Base-by-base conservation (phyloP, 176 grass and related monocot species). In the Musa itinerans region DNA sequence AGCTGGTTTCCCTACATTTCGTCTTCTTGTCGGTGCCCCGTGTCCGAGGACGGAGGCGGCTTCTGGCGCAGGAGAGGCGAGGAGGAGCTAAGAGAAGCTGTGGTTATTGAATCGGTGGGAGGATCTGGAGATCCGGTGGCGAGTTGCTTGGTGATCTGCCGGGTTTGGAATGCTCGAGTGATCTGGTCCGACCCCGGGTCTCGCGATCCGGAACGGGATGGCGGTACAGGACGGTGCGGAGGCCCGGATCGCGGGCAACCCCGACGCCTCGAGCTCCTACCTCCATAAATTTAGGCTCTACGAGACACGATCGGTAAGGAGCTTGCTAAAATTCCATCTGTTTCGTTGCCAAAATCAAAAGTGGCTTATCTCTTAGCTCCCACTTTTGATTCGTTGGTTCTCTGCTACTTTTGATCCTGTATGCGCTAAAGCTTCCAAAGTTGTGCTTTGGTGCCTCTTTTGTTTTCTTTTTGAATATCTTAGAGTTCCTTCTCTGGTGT, bases 241-340 rank as follows among this genome's bases (percentile, higher is more conserved):
- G 83, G 49, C 72, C 69, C 66, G 61, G 64, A 83, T 83, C 79
- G 82, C 27, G 62, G 56, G 43, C 29, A 15, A 64, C 34, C 58
- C 67, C 10, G 63, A 79, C 29, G 63, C 57, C 80, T 79, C 71
- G 65, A 68, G 77, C 51, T 86, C 78, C 59, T 65, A 64, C 65
- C 78, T 96, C 80, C 80, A 88, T 78, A 86, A 76, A 61, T 92
- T 96, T 78, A 79, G 89, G 83, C 87, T 96, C 73, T 82, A 89
- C 20, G 78, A 88, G 85, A 92, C 78, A 75, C 83, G 82, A 74
- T 86, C 85, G 85, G 89, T 92, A 76, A 81, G 89, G 53, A 15
- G 23, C 52, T 43, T 53, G 1, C 75, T n/a, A n/a, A 68, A 72
- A 58, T 71, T 34, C 43, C 27, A 43, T 50, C 27, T 5, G n/a